Base-by-base conservation (phyloP, 2,329 filamentous ascomycete genomes). In the Periconia sp. region DNA sequence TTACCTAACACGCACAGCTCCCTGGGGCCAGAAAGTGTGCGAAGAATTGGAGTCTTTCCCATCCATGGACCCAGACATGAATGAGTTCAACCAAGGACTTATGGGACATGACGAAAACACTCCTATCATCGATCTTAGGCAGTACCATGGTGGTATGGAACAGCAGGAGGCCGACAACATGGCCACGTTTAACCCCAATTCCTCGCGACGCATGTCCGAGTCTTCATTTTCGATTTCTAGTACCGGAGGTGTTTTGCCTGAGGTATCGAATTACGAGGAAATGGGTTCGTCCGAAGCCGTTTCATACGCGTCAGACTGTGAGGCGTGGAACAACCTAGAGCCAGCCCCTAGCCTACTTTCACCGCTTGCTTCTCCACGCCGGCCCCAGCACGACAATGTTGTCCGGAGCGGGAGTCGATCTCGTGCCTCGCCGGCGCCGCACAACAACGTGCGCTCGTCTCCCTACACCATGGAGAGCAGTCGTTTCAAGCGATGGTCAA, bases 401-500 rank as follows among this genome's bases (percentile, higher is more conserved):
- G 59, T 69, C 15, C 56, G 68, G 77, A 33, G 83, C 81, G 65
- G 66, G 50, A 88, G 85, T 68, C 82, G 86, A 38, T 84, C 86
- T 16, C 80, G 86, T 28, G 85, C 85, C 10, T 89, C 87, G 32
- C 86, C 86, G 25, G 88, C 86, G 22, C 86, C 87, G 16, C 80
- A 86, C 31, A 84, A 83, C 22, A 83, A 78, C 40, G 77, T 86
- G 62, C 81, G 87, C 48, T 82, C 86, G 28, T 85, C 83, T 13
- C 87, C 87, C 1, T 90, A 90, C 70, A 85, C 75, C 36, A 77
- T 89, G 36, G 86, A 89, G 32, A 80, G 78, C 38, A 77, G 76
- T 32, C 80, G 85, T 50, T 83, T 78, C 63, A 89, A 90, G 75
- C 78, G 87, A 54, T 91, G 87, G 87, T 90, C 87, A 15, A 90